Conservation (phyloP, 805 yeast species). For the Spathaspora hagerdaliae region DNA sequence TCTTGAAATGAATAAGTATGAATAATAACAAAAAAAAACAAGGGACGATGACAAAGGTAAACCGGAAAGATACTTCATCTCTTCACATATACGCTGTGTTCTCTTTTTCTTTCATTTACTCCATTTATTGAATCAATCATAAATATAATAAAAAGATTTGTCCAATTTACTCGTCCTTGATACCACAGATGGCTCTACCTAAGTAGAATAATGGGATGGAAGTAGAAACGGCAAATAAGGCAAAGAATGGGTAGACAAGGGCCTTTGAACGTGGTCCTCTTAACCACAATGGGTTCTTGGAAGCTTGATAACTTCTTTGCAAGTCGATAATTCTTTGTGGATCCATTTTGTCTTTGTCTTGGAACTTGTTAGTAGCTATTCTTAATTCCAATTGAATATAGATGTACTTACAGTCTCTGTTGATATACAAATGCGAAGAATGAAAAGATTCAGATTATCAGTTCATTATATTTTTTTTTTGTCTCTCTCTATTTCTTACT, state of each 20-base stretch:
- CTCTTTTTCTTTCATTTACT: too few relatives aligned
- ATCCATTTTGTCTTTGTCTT: slow-evolving; percentile 22
- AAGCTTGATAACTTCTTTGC: slow-evolving; percentile 42
- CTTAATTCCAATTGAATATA: too few relatives aligned
- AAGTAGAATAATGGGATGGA: slow-evolving; percentile 63
- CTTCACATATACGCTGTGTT: too few relatives aligned
- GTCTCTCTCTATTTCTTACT: neutral
- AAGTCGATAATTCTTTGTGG: slow-evolving; percentile 45
- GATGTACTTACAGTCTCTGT: too few relatives aligned
- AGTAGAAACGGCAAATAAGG: slow-evolving; percentile 64
- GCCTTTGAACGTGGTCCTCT: slow-evolving; percentile 53
- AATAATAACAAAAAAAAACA: too few relatives aligned
- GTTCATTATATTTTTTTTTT: neutral
- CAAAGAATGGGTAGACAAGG: slow-evolving; percentile 75
- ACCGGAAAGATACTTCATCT: too few relatives aligned
- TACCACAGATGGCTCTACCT: slow-evolving; percentile 61
- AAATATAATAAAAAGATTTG: too few relatives aligned
- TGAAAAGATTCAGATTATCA: neutral
- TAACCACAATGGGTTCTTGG: slow-evolving; percentile 41
- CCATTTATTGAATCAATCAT: too few relatives aligned
- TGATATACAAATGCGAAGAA: too few relatives aligned
- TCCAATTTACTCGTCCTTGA: neutral
- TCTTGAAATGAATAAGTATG: neutral
- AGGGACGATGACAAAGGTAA: too few relatives aligned
- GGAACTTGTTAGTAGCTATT: too few relatives aligned